phyloP scores from a whole-genome alignment of 768 basidiomycete genomes.

The Macrolepiota fuliginosa region DNA sequence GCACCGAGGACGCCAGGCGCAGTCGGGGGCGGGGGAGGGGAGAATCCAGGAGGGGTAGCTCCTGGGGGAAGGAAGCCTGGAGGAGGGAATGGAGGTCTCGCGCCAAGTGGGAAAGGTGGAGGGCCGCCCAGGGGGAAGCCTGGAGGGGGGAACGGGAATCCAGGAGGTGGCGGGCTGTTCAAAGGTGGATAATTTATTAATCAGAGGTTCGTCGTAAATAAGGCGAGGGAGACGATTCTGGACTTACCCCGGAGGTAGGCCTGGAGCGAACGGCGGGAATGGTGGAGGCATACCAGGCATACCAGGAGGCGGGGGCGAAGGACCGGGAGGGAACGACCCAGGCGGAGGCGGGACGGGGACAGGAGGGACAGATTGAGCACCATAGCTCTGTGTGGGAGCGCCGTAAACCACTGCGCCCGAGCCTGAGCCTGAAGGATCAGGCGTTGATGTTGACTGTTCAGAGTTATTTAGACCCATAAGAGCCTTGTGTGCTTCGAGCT shows the following conservation, averaged over 20 bases:
- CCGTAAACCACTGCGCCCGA: slow-evolving; percentile 57
- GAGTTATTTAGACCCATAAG: slow-evolving; percentile 65
- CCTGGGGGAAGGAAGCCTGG: slow-evolving; percentile 26
- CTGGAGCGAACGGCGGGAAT: slow-evolving; percentile 56
- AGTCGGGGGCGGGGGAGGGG: not conserved
- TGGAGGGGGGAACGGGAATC: slow-evolving; percentile 53
- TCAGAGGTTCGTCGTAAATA: slow-evolving; percentile 5
- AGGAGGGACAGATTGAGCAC: slow-evolving; percentile 41
- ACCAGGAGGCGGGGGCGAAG: slow-evolving; percentile 41
- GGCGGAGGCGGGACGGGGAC: slow-evolving; percentile 28
- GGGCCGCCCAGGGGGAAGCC: slow-evolving; percentile 33
- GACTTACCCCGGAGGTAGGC: slow-evolving; percentile 57
- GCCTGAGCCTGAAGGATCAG: slow-evolving; percentile 22
- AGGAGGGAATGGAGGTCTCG: slow-evolving; percentile 27
- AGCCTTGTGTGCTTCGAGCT: slow-evolving; percentile 86
- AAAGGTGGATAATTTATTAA: slow-evolving; percentile 13
- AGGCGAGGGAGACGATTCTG: slow-evolving; percentile 9
- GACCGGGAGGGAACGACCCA: slow-evolving; percentile 30
- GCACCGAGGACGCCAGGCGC: slow-evolving; percentile 16
- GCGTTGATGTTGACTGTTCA: slow-evolving; percentile 12
- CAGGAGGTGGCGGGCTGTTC: slow-evolving; percentile 48
- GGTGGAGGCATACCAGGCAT: slow-evolving; percentile 44
- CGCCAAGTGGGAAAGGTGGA: slow-evolving; percentile 27
- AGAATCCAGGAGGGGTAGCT: slow-evolving; percentile 13
- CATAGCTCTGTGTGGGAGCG: slow-evolving; percentile 73